phyloP scores from a whole-genome alignment of 192 early-diverging fungal genomes.

The Coemansia sp. region DNA sequence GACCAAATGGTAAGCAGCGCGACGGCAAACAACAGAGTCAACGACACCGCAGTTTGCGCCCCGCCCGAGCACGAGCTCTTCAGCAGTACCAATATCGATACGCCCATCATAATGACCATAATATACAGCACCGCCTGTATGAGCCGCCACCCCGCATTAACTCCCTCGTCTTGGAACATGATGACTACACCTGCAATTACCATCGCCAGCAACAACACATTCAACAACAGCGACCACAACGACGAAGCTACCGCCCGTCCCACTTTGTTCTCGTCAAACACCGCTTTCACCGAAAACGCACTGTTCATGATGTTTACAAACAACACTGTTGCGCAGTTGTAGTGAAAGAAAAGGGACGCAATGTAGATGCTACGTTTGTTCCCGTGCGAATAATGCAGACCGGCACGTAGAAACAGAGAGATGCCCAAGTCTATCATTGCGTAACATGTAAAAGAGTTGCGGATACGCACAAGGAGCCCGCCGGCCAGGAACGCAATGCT shows the following conservation, averaged over 20 bases:
- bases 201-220: slow-evolving; percentile 1
- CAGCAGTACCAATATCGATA: background rate
- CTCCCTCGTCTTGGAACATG: slow-evolving; percentile 3
- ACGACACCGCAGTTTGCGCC: background rate
- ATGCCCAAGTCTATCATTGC: slow-evolving; percentile 17
- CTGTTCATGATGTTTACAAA: slow-evolving; percentile 1
- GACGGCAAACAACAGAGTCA: background rate
- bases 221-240: background rate
- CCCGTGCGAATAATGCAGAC: slow-evolving; percentile 11
- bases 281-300: background rate
- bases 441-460: slow-evolving; percentile 9
- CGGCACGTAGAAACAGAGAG: slow-evolving; percentile 27
- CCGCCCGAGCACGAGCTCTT: background rate
- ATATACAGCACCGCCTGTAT: slow-evolving; percentile 17
- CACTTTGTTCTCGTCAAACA: background rate
- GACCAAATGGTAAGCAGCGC: slow-evolving; percentile 5
- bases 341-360: slow-evolving; percentile 34
- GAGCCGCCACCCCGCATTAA: slow-evolving; percentile 8
- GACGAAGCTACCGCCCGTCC: background rate
- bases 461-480: background rate
- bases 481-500: slow-evolving; percentile 10
- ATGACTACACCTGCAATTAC: slow-evolving; percentile 7
- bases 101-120: slow-evolving; percentile 10
- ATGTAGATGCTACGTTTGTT: slow-evolving; percentile 26
- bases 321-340: background rate